Evolutionary conservation across 2,329 filamentous ascomycete species (phyloP).

Genomic region (Fusarium globosum): DNA sequence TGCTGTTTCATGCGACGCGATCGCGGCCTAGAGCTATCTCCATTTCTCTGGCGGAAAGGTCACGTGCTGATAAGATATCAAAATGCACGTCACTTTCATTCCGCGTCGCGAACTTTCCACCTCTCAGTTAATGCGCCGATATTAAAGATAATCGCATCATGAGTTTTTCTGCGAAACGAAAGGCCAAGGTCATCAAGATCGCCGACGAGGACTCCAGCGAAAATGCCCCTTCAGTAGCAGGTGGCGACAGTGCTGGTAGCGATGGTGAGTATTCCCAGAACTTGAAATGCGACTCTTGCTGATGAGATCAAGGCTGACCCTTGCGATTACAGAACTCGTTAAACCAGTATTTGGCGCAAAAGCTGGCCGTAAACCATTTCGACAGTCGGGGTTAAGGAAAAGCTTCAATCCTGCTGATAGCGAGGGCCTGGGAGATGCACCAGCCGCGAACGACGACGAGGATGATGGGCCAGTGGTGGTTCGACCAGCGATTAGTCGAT

Average conservation of each 20-base stretch:
- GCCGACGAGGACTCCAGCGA: slow-evolving; percentile 67
- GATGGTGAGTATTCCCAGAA: slow-evolving; percentile 52
- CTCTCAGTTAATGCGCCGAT: slow-evolving; percentile 2
- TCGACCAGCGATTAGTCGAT: slow-evolving; percentile 59
- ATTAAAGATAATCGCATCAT: slow-evolving; percentile 50
- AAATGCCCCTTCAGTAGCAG: slow-evolving; percentile 27
- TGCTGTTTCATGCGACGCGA: slow-evolving; percentile 47
- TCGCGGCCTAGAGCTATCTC: slow-evolving; percentile 40
- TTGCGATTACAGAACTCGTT: slow-evolving; percentile 45
- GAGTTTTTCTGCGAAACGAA: slow-evolving; percentile 70
- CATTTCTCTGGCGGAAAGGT: slow-evolving; percentile 46
- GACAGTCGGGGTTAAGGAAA: slow-evolving; percentile 69
- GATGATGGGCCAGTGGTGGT: slow-evolving; percentile 61
- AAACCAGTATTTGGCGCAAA: slow-evolving; percentile 57
- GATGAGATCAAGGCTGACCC: slow-evolving; percentile 53
- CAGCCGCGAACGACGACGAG: slow-evolving; percentile 54
- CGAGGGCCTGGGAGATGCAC: slow-evolving; percentile 37
- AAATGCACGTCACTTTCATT: slow-evolving; percentile 39
- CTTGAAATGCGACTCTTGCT: slow-evolving; percentile 45
- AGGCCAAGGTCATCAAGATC: slow-evolving; percentile 80
- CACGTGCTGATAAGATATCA: slow-evolving; percentile 64
- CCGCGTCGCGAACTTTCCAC: slow-evolving; percentile 20
- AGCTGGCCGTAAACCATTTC: slow-evolving; percentile 62
- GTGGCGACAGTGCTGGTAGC: slow-evolving; percentile 44
- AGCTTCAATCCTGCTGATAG: slow-evolving; percentile 62